Evolutionary conservation across 768 basidiomycete species (phyloP), one percentile per base, ranked within the genome.

Genomic region (Daedalea quercina): DNA sequence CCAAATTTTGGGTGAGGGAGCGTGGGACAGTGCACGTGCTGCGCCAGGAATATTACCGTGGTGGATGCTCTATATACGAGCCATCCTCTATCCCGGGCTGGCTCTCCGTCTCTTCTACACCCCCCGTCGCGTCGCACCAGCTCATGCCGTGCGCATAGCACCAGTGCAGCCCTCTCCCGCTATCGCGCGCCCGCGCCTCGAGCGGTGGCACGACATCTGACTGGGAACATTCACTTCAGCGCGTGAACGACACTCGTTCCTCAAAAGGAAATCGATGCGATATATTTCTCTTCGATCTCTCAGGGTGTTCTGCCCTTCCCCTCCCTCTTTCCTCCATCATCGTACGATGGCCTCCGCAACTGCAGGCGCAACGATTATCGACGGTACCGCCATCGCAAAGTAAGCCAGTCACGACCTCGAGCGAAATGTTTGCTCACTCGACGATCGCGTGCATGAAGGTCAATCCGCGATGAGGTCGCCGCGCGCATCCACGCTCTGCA

Each of bases 371-470:
- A 74, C 76, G 55, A 62, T 88, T 62, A 92, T 97, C 65, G 90
- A 96, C 59, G 94, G 94, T 17, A 87, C 78, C 44, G 79, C 77
- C 44, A 70, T 94, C 58, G 90, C 94, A 66, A 93, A 90, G 94
- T 94, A 60, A 51, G 75, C 73, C 37, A 34, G 47, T 44, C 26
- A 34, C 33, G 25, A 46, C 35, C 11, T 45, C 53, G 47, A n/a
- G 53, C 28, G 9, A n/a, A 51, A 19, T 51, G 45, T 11, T 35
- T 22, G 28, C 31, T 42, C 12, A n/a, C 17, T 44, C 47, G 56
- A 57, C 25, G 12, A 54, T 58, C 61, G 35, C n/a, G 46, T 22
- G 13, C 63, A 31, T 11, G 28, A 31, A 96, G 94, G 72, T 80
- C 87, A 4, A 80, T 95, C 62, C 88, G 94, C 58, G 77, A 84